Conservation (phyloP, 495 filamentous ascomycete species). For the Chaetomium cochliodes region DNA sequence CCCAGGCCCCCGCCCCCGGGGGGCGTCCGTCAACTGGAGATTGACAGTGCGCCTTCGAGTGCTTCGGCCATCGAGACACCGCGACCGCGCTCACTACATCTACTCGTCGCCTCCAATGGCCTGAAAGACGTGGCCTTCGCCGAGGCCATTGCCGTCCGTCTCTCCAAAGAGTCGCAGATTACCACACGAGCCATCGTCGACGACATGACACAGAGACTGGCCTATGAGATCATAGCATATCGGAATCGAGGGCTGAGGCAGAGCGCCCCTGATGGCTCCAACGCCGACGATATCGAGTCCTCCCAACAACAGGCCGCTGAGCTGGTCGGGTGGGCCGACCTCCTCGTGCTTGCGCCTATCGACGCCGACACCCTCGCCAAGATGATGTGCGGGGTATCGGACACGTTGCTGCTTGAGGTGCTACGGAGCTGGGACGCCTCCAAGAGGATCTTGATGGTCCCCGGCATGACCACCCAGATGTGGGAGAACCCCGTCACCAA, state of each 20-base stretch:
- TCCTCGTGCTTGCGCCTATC: slow-evolving; percentile 79
- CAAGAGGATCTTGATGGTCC: slow-evolving; percentile 78
- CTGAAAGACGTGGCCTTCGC: slow-evolving; percentile 52
- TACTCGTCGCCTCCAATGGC: slow-evolving; percentile 55
- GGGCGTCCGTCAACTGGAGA: not conserved
- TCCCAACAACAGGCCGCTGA: slow-evolving; percentile 59
- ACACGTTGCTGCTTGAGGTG: slow-evolving; percentile 69
- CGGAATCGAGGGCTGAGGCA: slow-evolving; percentile 44
- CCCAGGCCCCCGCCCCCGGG: slow-evolving; percentile 1
- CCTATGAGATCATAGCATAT: slow-evolving; percentile 51
- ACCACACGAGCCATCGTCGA: slow-evolving; percentile 56
- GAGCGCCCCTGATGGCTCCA: slow-evolving; percentile 29
- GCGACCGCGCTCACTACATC: slow-evolving; percentile 45
- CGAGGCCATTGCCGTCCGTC: slow-evolving; percentile 53
- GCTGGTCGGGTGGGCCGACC: slow-evolving; percentile 81
- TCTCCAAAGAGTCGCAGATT: slow-evolving; percentile 55
- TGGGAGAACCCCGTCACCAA: slow-evolving; percentile 85
- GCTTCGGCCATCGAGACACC: slow-evolving; percentile 45
- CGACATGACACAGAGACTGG: slow-evolving; percentile 50
- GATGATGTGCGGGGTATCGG: slow-evolving; percentile 78
- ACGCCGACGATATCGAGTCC: slow-evolving; percentile 44
- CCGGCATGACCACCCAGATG: slow-evolving; percentile 76
- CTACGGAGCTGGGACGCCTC: slow-evolving; percentile 78
- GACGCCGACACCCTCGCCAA: slow-evolving; percentile 76
- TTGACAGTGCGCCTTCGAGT: slow-evolving; percentile 28